Evolutionary conservation across 306 rosid species (phyloP).

Genomic region (Begonia fuchsioides): DNA sequence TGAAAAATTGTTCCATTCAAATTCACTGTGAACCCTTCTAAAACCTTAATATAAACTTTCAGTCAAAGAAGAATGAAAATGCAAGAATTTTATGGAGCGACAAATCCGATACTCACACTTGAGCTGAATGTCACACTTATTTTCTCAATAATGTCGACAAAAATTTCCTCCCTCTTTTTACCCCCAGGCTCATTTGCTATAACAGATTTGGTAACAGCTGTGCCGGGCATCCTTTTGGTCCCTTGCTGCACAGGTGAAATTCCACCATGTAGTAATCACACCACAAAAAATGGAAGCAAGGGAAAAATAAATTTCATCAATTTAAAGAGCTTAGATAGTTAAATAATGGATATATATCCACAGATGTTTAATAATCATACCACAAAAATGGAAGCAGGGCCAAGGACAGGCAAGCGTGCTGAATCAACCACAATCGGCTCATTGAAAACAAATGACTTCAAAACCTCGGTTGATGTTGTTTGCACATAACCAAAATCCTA

Average conservation of each 20-base stretch:
- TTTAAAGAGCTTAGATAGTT: slow-evolving; percentile 2
- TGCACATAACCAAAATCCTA: slow-evolving; percentile 83
- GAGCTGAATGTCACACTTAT: slow-evolving; percentile 89
- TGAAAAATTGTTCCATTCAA: too few relatives aligned
- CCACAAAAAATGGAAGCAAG: slow-evolving; percentile 77
- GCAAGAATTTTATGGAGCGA: too few relatives aligned
- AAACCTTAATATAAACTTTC: too few relatives aligned
- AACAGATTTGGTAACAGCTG: slow-evolving; percentile 78
- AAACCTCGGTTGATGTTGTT: slow-evolving; percentile 74
- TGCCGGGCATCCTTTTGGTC: slow-evolving; percentile 77
- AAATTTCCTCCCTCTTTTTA: slow-evolving; percentile 84
- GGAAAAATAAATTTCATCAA: slow-evolving; percentile 17
- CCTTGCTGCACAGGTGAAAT: slow-evolving; percentile 64
- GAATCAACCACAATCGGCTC: slow-evolving; percentile 59
- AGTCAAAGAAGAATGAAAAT: too few relatives aligned
- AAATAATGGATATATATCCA: too few relatives aligned
- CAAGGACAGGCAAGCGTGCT: slow-evolving; percentile 39
- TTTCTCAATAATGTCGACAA: slow-evolving; percentile 89
- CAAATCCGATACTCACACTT: slow-evolving; percentile 41
- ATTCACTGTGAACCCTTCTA: too few relatives aligned
- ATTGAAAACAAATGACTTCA: slow-evolving; percentile 64
- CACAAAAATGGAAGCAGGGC: slow-evolving; percentile 59
- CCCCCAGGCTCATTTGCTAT: slow-evolving; percentile 88
- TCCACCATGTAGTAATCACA: slow-evolving; percentile 15
- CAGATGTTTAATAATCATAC: slow-evolving; percentile 12